Evolutionary conservation across 1,284 basidiomycete species (phyloP).

Genomic region (Phlebopus sp.): DNA sequence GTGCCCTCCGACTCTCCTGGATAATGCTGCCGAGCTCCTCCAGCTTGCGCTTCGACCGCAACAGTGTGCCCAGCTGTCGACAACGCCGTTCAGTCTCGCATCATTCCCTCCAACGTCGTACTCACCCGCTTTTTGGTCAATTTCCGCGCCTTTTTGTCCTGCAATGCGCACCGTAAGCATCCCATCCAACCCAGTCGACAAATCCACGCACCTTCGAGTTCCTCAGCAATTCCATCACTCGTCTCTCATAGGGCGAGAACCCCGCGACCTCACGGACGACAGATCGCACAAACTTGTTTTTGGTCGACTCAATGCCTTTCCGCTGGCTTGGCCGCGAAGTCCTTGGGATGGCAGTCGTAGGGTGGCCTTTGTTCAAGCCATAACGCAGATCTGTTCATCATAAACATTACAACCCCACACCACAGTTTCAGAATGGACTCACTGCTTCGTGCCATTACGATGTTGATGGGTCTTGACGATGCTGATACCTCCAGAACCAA

Average conservation of each 20-base stretch:
- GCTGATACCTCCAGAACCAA: too few relatives aligned
- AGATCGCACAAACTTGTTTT: slow-evolving; percentile 89
- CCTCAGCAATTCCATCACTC: slow-evolving; percentile 97
- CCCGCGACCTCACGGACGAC: slow-evolving; percentile 95
- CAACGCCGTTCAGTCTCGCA: neutral
- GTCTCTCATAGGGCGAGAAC: slow-evolving; percentile 97
- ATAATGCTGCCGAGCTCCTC: slow-evolving; percentile 91
- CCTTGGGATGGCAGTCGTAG: slow-evolving; percentile 86
- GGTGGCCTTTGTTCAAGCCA: slow-evolving; percentile 92
- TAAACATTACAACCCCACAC: slow-evolving; percentile 3
- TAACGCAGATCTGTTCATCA: slow-evolving; percentile 73
- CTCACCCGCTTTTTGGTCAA: slow-evolving; percentile 96
- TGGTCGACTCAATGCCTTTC: slow-evolving; percentile 86
- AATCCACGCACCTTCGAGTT: slow-evolving; percentile 85
- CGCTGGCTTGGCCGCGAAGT: slow-evolving; percentile 82
- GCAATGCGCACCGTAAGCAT: slow-evolving; percentile 9
- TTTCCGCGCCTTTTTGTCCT: slow-evolving; percentile 99
- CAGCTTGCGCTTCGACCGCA: slow-evolving; percentile 96
- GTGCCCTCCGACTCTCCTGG: slow-evolving; percentile 84
- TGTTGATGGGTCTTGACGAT: slow-evolving; percentile 57
- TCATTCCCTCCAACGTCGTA: slow-evolving; percentile 14
- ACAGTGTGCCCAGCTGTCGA: slow-evolving; percentile 84
- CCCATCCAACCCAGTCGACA: neutral
- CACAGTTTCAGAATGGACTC: slow-evolving; percentile 31
- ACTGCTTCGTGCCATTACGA: slow-evolving; percentile 68